Base-by-base conservation (phyloP, 2,329 filamentous ascomycete genomes). In the Xylariaceae sp. region DNA sequence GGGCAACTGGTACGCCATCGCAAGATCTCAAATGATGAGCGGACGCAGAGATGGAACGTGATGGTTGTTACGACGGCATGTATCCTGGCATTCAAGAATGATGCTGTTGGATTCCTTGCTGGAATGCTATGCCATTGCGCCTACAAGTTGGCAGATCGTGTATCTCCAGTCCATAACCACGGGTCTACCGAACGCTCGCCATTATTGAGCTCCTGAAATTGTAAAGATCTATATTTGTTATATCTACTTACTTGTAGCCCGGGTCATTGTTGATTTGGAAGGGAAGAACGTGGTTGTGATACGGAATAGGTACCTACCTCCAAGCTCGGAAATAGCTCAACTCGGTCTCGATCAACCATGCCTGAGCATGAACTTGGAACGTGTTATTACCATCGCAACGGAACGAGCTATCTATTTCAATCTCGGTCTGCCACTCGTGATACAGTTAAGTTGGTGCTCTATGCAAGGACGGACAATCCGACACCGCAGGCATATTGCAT, bases 51-150 rank as follows among this genome's bases (percentile, higher is more conserved):
- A 59, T 96, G 90, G 89, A 89, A 86, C 18, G 87, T 96, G 0
- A 95, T 97, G 92, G 80, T 96, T 60, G 87, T 92, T 62, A 97
- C 93, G 0, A 85, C 90, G 7, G 92, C 89, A 0, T 83, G 88
- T 2, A 81, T 96, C 56, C 74, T 97, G 53, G 91, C 90, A 0
- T 96, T 96, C 69, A 88, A 86, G 72, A 97, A 97, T 70, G 92
- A 96, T 74, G 92, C 88, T 0, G 83, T 96, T 4, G 93, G 93
- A 0, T 96, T 97, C 68, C 61, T 89, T 11, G 90, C 88, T 0
- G 93, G 93, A 0, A 83, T 96, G 79, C 72, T 89, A 2, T 95
- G 91, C 72, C 85, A 93, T 73, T 87, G 82, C 75, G 83, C 85
- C 0, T 89, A 92, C 67, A 73, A 74, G 64, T 37, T 82, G 61